phyloP scores from a whole-genome alignment of 805 yeast genomes.

The Lipomyces lipofer region DNA sequence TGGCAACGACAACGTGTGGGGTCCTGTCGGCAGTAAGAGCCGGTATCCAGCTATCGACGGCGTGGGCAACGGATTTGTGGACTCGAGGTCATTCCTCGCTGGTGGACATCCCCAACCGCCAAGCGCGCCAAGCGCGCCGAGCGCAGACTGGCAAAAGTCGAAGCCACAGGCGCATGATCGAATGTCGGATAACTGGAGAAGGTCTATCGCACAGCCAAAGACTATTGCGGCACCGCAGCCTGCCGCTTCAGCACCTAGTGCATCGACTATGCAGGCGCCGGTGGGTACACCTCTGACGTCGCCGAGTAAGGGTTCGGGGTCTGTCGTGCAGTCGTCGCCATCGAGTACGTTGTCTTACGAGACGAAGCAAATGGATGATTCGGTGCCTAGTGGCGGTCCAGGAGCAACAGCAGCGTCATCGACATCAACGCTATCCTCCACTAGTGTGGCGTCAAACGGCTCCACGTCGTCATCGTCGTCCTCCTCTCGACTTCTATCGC shows the following conservation, averaged over 20 bases:
- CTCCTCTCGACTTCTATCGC: conserved; percentile 18
- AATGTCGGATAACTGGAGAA: conserved; percentile 26
- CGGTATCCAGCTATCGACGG: conserved; percentile 25
- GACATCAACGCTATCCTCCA: conserved; percentile 2
- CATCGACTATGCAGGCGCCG: conserved; percentile 2
- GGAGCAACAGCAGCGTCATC: conserved; percentile 6
- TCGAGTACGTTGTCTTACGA: conserved; percentile 1
- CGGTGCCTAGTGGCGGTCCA: neutral
- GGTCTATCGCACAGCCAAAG: conserved; percentile 15
- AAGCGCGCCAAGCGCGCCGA: neutral
- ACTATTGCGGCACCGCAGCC: neutral
- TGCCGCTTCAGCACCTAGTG: neutral
- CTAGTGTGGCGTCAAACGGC: neutral
- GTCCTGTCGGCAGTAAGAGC: conserved; percentile 27
- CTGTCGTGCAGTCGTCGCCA: conserved; percentile 15
- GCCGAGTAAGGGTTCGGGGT: conserved; percentile 9
- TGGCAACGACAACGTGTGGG: conserved; percentile 27
- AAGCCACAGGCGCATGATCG: conserved; percentile 17
- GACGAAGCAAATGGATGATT: neutral
- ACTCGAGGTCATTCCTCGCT: conserved; percentile 13
- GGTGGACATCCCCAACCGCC: too few species aligned
- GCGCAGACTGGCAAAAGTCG: conserved; percentile 1
- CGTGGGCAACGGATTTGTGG: conserved; percentile 15
- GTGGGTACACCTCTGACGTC: conserved; percentile 19
- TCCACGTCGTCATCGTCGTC: neutral